Percentiles rank a stretch among this genome's conserved stretches.
Conservation (phyloP, 345 rosid species). For the Laguncularia racemosa region DNA sequence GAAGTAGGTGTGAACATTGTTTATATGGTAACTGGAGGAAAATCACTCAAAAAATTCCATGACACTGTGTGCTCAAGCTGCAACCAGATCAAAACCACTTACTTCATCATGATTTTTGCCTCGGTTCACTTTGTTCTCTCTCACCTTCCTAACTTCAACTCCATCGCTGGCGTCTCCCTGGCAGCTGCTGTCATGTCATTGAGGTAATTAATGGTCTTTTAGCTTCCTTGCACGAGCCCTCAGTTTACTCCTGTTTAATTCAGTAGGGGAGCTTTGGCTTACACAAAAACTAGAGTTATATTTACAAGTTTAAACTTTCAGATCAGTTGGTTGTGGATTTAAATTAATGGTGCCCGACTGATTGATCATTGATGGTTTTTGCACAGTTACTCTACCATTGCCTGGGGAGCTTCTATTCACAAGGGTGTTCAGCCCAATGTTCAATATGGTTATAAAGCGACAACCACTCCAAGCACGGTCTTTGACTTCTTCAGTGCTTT, state of each 20-base stretch:
- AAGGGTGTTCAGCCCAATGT: slow-evolving; percentile 49
- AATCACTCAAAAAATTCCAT: slow-evolving; percentile 58
- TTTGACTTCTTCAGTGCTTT: slow-evolving; percentile 63
- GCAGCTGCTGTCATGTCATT: slow-evolving; percentile 81
- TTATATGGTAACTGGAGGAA: slow-evolving; percentile 85
- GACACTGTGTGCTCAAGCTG: slow-evolving; percentile 26
- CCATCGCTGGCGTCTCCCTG: slow-evolving; percentile 69
- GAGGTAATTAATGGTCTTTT: slow-evolving; percentile 30
- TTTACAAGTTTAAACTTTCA: too few relatives aligned
- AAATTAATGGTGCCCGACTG: background rate
- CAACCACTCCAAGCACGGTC: slow-evolving; percentile 34
- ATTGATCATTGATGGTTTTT: background rate
- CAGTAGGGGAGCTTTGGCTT: too few relatives aligned
- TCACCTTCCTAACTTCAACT: slow-evolving; percentile 76
- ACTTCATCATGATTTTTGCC: slow-evolving; percentile 73
- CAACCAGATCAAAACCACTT: slow-evolving; percentile 42
- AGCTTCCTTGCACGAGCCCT: too few relatives aligned
- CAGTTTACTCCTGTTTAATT: background rate
- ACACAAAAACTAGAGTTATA: too few relatives aligned
- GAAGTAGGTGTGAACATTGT: slow-evolving; percentile 68
- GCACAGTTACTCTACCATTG: slow-evolving; percentile 74
- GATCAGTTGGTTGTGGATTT: background rate
- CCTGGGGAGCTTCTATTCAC: slow-evolving; percentile 55
- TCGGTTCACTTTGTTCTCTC: slow-evolving; percentile 73
- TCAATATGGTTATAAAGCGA: slow-evolving; percentile 41